Evolutionary conservation across 176 grass and related monocot genomes (phyloP).

Genomic region (Neostapfia colusana): DNA sequence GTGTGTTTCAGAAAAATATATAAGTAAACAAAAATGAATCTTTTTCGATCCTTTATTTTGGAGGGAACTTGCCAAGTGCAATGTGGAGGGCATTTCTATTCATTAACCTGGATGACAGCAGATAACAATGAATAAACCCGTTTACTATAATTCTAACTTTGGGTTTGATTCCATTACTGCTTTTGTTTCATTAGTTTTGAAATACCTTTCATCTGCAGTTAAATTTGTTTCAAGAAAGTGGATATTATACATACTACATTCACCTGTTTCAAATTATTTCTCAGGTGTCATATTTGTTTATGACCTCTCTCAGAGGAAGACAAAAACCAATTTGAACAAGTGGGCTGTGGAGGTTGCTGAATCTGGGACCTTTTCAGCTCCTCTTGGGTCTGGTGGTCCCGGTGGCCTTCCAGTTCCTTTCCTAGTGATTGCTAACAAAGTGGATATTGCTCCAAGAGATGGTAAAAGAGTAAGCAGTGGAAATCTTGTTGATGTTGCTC

Average conservation of each 20-base stretch:
- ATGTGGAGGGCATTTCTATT: neutral
- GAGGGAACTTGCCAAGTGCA: neutral
- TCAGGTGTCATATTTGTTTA: conserved; percentile 98
- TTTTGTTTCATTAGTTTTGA: neutral
- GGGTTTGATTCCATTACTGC: neutral
- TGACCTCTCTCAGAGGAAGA: conserved; percentile 91
- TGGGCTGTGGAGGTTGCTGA: conserved; percentile 84
- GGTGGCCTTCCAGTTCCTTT: conserved; percentile 95
- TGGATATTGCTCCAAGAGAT: conserved; percentile 78
- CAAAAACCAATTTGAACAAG: conserved; percentile 85
- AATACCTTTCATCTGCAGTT: conserved; percentile 10
- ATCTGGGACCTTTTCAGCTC: conserved; percentile 86
- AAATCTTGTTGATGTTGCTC: conserved; percentile 97
- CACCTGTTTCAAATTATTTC: conserved; percentile 48
- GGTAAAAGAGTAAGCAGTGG: conserved; percentile 91
- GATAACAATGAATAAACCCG: neutral
- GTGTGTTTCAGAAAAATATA: neutral
- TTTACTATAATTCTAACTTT: neutral
- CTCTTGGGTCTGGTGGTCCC: conserved; percentile 86
- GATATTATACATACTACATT: neutral
- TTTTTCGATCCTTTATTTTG: neutral
- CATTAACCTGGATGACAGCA: neutral
- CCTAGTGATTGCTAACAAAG: conserved; percentile 95
- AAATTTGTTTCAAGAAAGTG: neutral
- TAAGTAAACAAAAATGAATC: neutral